A percentile compares a stretch with the other conserved stretches of the same genome.
Evolutionary conservation across 2,329 filamentous ascomycete genomes (phyloP).

Genomic region (Colletotrichum trifolii): DNA sequence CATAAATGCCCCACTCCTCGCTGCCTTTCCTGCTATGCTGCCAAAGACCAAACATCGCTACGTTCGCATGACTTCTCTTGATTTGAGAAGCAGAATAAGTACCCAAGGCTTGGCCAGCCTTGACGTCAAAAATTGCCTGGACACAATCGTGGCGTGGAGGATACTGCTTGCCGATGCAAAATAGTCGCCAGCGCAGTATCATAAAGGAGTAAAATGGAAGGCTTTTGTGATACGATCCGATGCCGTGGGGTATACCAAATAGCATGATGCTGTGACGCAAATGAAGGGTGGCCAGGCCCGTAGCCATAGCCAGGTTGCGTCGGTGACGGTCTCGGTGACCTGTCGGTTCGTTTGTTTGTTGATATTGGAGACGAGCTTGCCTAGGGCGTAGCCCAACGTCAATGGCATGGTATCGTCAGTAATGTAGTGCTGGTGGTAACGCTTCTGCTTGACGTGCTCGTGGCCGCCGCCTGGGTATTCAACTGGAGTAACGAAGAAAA

Average conservation of each 20-base stretch:
- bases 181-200: slow-evolving; percentile 24
- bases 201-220: slow-evolving; percentile 37
- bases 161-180: slow-evolving; percentile 21
- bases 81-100: slow-evolving; percentile 32
- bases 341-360: background rate
- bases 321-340: background rate
- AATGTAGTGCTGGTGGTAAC: slow-evolving; percentile 32
- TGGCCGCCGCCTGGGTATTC: slow-evolving; percentile 36
- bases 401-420: slow-evolving; percentile 49
- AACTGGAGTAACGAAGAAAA: slow-evolving; percentile 26
- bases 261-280: slow-evolving; percentile 33
- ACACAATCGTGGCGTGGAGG: slow-evolving; percentile 3
- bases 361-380: slow-evolving; percentile 3
- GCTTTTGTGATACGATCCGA: slow-evolving; percentile 35
- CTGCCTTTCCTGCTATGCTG: slow-evolving; percentile 31
- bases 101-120: slow-evolving; percentile 24
- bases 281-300: slow-evolving; percentile 24
- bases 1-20: slow-evolving; percentile 22
- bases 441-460: slow-evolving; percentile 27
- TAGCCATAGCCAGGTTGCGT: slow-evolving; percentile 1
- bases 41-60: slow-evolving; percentile 37
- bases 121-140: background rate
- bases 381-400: slow-evolving; percentile 40
- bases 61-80: slow-evolving; percentile 28
- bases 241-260: slow-evolving; percentile 37